A percentile compares a stretch with the other conserved stretches of the same genome.
Conservation (phyloP, 208 protist genomes). For the Acanthamoeba culbertsoni region DNA sequence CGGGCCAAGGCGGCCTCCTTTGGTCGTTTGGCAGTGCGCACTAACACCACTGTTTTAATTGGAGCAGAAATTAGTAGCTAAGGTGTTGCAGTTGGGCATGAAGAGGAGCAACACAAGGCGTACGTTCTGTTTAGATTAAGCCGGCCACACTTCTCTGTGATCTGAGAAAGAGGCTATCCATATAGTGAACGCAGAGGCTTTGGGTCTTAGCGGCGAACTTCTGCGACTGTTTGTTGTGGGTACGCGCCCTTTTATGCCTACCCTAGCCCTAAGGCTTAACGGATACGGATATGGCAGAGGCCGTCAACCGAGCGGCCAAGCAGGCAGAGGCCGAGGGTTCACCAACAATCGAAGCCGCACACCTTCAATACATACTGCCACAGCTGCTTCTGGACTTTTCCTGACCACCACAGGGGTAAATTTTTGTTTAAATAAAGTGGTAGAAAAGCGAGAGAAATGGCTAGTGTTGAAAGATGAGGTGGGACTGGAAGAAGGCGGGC, state of each 20-base stretch:
- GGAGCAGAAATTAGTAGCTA: not conserved
- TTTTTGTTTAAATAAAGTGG: too few species aligned
- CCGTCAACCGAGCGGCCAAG: constrained; percentile 24
- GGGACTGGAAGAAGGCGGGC: not conserved
- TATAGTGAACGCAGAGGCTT: not conserved
- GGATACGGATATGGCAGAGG: not conserved
- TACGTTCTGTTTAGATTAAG: not conserved
- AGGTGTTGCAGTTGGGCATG: not conserved
- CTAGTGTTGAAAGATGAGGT: too few species aligned
- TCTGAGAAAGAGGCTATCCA: too few species aligned
- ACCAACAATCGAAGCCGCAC: not conserved
- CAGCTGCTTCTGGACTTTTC: constrained; percentile 28
- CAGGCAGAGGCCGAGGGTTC: constrained; percentile 32
- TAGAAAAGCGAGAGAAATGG: too few species aligned
- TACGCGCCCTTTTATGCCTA: not conserved
- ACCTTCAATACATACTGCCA: constrained; percentile 22
- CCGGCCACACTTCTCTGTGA: not conserved
- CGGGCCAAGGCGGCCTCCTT: too few species aligned
- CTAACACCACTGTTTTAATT: too few species aligned
- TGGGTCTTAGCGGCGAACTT: not conserved
- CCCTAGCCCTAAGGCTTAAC: not conserved
- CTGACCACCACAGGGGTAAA: too few species aligned
- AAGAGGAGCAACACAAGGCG: not conserved
- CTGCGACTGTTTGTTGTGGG: constrained; percentile 19
- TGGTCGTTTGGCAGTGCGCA: too few species aligned